These are phyloP conservation scores for Mortierella sp. DNA, from an alignment of 371 early-diverging fungal genomes.

Conservation along the genomic window DNA sequence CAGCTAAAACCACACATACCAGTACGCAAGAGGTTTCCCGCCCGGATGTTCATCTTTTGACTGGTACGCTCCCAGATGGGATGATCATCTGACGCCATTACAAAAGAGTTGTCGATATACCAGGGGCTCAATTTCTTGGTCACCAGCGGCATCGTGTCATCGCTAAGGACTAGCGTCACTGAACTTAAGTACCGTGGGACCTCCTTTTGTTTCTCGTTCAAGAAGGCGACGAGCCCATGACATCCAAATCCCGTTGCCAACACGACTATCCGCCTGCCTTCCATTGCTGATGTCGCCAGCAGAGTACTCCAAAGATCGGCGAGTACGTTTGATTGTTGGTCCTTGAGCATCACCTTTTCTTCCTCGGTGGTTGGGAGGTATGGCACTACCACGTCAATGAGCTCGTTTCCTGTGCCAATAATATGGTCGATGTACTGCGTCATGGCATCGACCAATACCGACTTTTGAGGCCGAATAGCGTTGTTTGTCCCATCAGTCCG, in stretches of 20 bases:
- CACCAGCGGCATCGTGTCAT: slow-evolving; percentile 46
- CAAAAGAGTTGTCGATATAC: slow-evolving; percentile 55
- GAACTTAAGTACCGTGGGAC: slow-evolving; percentile 35
- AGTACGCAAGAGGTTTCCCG: slow-evolving; percentile 47
- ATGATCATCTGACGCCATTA: slow-evolving; percentile 45
- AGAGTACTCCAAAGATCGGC: slow-evolving; percentile 52
- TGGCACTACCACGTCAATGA: slow-evolving; percentile 49
- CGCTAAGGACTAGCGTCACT: slow-evolving; percentile 40
- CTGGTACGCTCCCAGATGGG: slow-evolving; percentile 40
- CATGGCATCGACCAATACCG: slow-evolving; percentile 34
- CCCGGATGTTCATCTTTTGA: slow-evolving; percentile 43
- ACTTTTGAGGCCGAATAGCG: slow-evolving; percentile 39
- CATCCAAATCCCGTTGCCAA: slow-evolving; percentile 54
- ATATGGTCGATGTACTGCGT: slow-evolving; percentile 45
- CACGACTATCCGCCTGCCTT: slow-evolving; percentile 39
- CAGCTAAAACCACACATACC: slow-evolving; percentile 9
- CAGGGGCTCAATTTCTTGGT: slow-evolving; percentile 42
- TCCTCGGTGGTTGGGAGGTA: slow-evolving; percentile 46
- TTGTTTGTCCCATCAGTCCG: slow-evolving; percentile 30
- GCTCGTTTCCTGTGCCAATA: slow-evolving; percentile 34
- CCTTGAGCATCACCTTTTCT: slow-evolving; percentile 42
- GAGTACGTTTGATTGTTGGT: slow-evolving; percentile 30
- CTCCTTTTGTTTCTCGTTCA: slow-evolving; percentile 56
- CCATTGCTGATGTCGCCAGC: slow-evolving; percentile 41
- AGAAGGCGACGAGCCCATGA: slow-evolving; percentile 43